Evolutionary conservation across 2,329 filamentous ascomycete genomes (phyloP), one percentile per base, ranked within the genome.

Genomic region (Dryadomyces sulphureus): DNA sequence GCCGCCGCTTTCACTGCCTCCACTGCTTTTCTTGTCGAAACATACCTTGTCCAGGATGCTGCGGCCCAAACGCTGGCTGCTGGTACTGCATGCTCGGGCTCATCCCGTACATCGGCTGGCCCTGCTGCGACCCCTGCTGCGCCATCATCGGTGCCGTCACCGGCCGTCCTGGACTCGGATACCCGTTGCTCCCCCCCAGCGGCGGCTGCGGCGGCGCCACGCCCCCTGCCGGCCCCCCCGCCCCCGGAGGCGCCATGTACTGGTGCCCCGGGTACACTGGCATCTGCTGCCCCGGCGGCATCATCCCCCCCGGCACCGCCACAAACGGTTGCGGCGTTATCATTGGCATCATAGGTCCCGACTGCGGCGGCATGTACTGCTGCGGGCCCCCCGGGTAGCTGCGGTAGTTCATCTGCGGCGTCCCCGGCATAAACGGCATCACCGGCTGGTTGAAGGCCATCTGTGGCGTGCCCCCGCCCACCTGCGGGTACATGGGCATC

Each of bases 91-190:
- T 73, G 45, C 71, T 79, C 38, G 81, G 81, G 56, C 80, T 84
- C 80, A 89, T 85, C 52, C 75, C 83, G 68, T 75, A 89, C 65
- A 69, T 77, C 56, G 67, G 78, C 59, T 93, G 87, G 36, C 89
- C 88, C 61, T 94, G 89, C 57, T 95, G 90, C 24, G 89, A 95
- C 46, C 86, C 86, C 65, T 94, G 87, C 54, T 89, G 89, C 56
- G 81, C 84, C 90, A 96, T 96, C 80, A 93, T 87, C 2, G 86
- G 81, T 12, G 92, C 86, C 19, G 69, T 61, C 24, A 49, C 49
- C 2, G 81, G 79, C 41, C 88, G 77, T 47, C 86, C 80, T 1
- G 90, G 90, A 59, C 90, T 95, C n/a, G 87, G 84, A 57, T 85
- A 94, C 16, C 87, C 86, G 54, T 81, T 84, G 7, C 76, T 71